Percentiles rank a stretch among this genome's conserved stretches.
These are phyloP conservation scores for Phytophthora quininea DNA, from an alignment of 352 stramenopile species.

Conservation along the genomic window DNA sequence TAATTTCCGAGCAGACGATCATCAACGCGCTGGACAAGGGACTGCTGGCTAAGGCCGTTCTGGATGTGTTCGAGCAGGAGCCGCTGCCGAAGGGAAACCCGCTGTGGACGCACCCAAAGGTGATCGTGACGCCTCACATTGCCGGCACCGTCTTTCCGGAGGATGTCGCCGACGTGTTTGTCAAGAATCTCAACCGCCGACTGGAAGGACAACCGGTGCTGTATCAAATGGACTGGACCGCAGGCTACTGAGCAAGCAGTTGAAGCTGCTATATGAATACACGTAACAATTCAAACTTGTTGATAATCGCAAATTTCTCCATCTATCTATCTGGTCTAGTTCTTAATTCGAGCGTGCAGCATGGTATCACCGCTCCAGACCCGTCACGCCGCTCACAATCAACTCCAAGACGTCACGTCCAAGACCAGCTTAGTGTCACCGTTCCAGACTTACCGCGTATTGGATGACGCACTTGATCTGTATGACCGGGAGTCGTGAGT, in stretches of 20 bases:
- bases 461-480: too few relatives aligned
- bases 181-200: slow-evolving; percentile 53
- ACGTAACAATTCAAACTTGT: neutral
- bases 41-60: slow-evolving; percentile 61
- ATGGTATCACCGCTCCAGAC: too few relatives aligned
- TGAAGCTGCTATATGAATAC: neutral
- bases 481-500: too few relatives aligned
- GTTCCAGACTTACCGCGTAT: too few relatives aligned
- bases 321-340: too few relatives aligned
- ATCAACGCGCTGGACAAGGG: slow-evolving; percentile 66
- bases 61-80: slow-evolving; percentile 66
- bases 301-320: too few relatives aligned
- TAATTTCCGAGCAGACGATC: slow-evolving; percentile 70
- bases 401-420: too few relatives aligned
- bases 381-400: too few relatives aligned
- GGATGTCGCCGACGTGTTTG: slow-evolving; percentile 82
- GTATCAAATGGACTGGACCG: slow-evolving; percentile 56
- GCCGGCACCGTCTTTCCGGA: slow-evolving; percentile 72
- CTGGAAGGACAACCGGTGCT: slow-evolving; percentile 41
- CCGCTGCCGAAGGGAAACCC: slow-evolving; percentile 48
- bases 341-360: too few relatives aligned
- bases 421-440: too few relatives aligned
- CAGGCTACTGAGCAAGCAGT: slow-evolving; percentile 42
- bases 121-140: slow-evolving; percentile 85
- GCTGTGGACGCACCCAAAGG: slow-evolving; percentile 70